Base-by-base conservation (phyloP, 768 basidiomycete species). In the Mycena latifolia region DNA sequence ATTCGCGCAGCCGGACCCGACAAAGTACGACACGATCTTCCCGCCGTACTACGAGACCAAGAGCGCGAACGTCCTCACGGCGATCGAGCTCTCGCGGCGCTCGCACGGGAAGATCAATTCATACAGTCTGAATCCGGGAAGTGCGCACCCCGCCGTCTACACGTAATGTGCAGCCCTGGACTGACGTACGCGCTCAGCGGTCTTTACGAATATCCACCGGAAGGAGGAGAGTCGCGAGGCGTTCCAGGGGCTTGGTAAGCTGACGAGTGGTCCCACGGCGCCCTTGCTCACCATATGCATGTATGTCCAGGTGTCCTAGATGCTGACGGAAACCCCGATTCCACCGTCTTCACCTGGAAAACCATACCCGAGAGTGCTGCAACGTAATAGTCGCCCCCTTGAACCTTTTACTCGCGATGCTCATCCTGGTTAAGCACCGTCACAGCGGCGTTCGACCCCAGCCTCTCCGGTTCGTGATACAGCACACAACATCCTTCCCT, bases 71-170 rank as follows among this genome's bases (percentile, higher is more conserved):
- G 25, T 64, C 47, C 24, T 64, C 7, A 57, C 55, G 3, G 63
- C 55, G 55, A 22, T 33, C 18, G 63, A 64, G 50, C 15, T 64
- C 5, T 56, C 48, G 22, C 25, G 20, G 37, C 46, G 63, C n/a
- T 33, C 55, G 0, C 10, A 20, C 2, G 63, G 63, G 14, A 46
- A 17, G 55, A 35, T 65, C 28, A 57, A 59, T 33, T 50, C 63
- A 12, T 65, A 65, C 43, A 65, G 56, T 59, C 43, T 65, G 39
- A 41, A 65, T 39, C 63, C 63, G 12, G 63, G 63, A 9, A 8
- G 37, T 39, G 33, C 33, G 33, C 14, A n/a, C n/a, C n/a, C 33
- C 33, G 33, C 14, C 33, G 33, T 6, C 6, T 35, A 35, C 14
- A 35, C 6, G 8, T 7, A 6, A 14, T 7, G 33, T 35, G 14